These are phyloP conservation scores for Hyphodiscus hymeniophilus DNA, from an alignment of 495 filamentous ascomycete species.

Conservation along the genomic window DNA sequence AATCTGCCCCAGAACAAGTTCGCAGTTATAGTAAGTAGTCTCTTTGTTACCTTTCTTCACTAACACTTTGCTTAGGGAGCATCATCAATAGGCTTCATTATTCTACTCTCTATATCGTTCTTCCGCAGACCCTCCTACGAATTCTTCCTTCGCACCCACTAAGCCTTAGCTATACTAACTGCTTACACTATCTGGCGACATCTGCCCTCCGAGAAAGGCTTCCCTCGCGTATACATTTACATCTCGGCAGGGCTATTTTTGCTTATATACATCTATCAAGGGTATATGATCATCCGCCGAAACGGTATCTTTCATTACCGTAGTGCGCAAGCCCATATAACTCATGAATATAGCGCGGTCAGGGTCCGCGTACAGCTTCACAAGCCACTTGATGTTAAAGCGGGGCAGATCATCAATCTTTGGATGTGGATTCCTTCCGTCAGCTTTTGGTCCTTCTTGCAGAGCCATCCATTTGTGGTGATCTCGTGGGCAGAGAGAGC, in stretches of 20 bases:
- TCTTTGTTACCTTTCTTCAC: neutral
- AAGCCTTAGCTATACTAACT: neutral
- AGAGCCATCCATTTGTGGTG: slow-evolving; percentile 14
- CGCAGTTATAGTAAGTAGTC: slow-evolving; percentile 3
- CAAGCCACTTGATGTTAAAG: neutral
- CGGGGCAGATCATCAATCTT: slow-evolving; percentile 3
- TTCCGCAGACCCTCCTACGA: too few relatives aligned
- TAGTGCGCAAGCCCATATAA: slow-evolving; percentile 4
- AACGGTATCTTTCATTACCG: slow-evolving; percentile 9
- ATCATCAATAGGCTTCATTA: neutral
- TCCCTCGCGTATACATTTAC: slow-evolving; percentile 3
- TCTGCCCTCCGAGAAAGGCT: slow-evolving; percentile 3
- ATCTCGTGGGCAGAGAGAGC: slow-evolving; percentile 5
- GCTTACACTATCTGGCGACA: slow-evolving; percentile 1
- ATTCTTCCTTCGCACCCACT: too few relatives aligned
- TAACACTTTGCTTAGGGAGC: neutral
- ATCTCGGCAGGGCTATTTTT: neutral
- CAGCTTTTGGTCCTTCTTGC: slow-evolving; percentile 24
- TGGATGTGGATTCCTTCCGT: slow-evolving; percentile 9
- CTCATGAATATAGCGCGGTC: slow-evolving; percentile 2
- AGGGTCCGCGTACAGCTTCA: slow-evolving; percentile 6
- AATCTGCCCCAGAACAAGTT: slow-evolving; percentile 1
- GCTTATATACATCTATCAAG: slow-evolving; percentile 8
- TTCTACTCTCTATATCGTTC: neutral
- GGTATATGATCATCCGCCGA: slow-evolving; percentile 9